Evolutionary conservation across 1,284 basidiomycete genomes (phyloP).

Genomic region (Somion occarium): DNA sequence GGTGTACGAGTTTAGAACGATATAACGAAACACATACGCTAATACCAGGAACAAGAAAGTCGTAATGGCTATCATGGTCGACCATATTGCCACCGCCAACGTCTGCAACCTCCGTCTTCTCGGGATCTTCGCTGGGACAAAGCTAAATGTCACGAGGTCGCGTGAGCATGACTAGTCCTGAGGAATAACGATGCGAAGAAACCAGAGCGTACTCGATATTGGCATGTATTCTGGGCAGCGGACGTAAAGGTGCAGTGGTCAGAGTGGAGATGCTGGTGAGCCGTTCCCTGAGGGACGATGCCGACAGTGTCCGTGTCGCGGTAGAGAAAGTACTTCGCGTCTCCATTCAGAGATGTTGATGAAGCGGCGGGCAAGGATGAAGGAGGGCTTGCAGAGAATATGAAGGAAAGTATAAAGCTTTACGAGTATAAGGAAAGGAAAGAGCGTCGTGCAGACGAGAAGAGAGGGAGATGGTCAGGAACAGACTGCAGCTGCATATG

Average conservation of each 20-base stretch:
- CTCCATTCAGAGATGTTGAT: conserved; percentile 22
- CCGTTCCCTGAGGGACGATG: conserved; percentile 44
- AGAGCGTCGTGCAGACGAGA: too few species aligned
- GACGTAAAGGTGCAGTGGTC: conserved; percentile 48
- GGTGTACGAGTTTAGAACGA: conserved; percentile 1
- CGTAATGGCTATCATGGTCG: conserved; percentile 70
- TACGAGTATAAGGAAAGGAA: too few species aligned
- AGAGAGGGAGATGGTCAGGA: too few species aligned
- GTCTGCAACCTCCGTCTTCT: conserved; percentile 80
- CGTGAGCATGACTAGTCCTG: too few species aligned
- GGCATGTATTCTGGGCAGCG: conserved; percentile 56
- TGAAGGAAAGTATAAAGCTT: too few species aligned
- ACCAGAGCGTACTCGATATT: conserved; percentile 59
- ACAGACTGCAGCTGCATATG: too few species aligned
- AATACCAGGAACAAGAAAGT: conserved; percentile 72
- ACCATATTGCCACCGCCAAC: conserved; percentile 84
- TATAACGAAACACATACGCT: conserved; percentile 50
- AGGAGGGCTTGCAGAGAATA: too few species aligned
- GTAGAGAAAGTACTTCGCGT: conserved; percentile 26
- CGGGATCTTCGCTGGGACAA: conserved; percentile 73
- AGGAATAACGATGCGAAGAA: conserved; percentile 3
- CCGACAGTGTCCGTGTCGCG: conserved; percentile 29
- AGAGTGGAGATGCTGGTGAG: conserved; percentile 60
- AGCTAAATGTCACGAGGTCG: conserved; percentile 35
- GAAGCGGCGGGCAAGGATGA: too few species aligned